Conservation (phyloP, 495 filamentous ascomycete genomes). For the Astrothelium macrocarpum region DNA sequence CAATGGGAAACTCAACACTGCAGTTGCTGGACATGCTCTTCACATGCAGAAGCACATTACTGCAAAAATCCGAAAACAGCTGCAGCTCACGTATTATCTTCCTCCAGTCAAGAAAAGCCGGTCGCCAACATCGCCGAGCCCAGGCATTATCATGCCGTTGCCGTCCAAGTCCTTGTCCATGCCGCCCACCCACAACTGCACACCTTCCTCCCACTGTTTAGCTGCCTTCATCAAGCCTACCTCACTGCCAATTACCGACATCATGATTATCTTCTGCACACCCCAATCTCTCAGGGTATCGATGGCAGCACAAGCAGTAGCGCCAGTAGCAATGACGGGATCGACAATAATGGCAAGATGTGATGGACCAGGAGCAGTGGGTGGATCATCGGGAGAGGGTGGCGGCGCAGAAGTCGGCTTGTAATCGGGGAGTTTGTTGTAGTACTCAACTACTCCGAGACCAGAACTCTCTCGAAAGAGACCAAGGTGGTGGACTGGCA, state of each 20-base stretch:
- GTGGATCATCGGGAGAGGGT: constrained; percentile 26
- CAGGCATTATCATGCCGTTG: constrained; percentile 83
- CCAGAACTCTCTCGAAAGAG: constrained; percentile 81
- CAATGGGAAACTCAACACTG: too few relatives aligned
- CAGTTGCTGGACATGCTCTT: too few relatives aligned
- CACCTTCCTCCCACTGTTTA: constrained; percentile 59
- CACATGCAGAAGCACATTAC: too few relatives aligned
- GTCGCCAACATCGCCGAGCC: constrained; percentile 86
- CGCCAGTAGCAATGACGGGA: constrained; percentile 88
- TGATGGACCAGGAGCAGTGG: constrained; percentile 36
- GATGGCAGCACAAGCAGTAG: constrained; percentile 81
- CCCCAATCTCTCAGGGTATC: constrained; percentile 87
- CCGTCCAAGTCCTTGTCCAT: constrained; percentile 63
- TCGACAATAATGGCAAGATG: constrained; percentile 76
- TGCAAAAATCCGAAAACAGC: too few relatives aligned
- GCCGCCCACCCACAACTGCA: constrained; percentile 75
- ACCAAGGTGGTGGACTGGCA: constrained; percentile 86
- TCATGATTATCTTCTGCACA: constrained; percentile 64
- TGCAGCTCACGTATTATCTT: constrained; percentile 25
- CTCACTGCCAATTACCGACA: constrained; percentile 64
- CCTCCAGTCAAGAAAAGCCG: constrained; percentile 86
- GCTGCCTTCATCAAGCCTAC: constrained; percentile 59
- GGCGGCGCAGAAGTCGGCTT: constrained; percentile 19
- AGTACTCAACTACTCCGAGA: constrained; percentile 90
- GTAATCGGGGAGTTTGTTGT: constrained; percentile 90